These are phyloP conservation scores for Vanrija pseudolonga DNA, from an alignment of 1,284 basidiomycete species.

Conservation along the genomic window DNA sequence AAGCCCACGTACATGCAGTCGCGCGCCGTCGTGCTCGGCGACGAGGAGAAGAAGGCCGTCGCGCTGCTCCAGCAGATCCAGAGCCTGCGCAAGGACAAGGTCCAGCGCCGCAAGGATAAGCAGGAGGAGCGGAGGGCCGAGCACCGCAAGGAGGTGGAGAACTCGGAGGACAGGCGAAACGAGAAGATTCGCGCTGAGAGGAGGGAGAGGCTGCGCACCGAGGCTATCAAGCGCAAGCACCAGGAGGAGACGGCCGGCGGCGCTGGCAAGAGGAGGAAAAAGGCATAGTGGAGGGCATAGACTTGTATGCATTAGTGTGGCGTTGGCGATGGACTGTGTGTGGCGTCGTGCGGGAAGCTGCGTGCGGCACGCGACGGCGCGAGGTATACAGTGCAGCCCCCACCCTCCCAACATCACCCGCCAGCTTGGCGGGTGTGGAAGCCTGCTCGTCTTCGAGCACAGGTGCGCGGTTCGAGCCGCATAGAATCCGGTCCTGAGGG, in stretches of 20 bases:
- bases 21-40: constrained; percentile 89
- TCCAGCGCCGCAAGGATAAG: constrained; percentile 71
- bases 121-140: constrained; percentile 57
- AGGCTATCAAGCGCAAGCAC: constrained; percentile 48
- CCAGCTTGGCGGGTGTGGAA: too few species aligned
- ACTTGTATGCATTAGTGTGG: background rate
- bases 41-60: constrained; percentile 88
- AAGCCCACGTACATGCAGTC: constrained; percentile 81
- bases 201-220: constrained; percentile 55
- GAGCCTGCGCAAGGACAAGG: constrained; percentile 84
- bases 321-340: too few species aligned
- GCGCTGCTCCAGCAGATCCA: constrained; percentile 93
- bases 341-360: too few species aligned
- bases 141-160: constrained; percentile 56
- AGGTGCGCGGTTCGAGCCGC: too few species aligned
- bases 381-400: too few species aligned
- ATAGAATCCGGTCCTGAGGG: too few species aligned
- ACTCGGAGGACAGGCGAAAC: constrained; percentile 73
- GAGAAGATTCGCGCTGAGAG: constrained; percentile 71
- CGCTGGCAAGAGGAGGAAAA: constrained; percentile 9
- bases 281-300: too few species aligned
- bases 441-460: too few species aligned
- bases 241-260: constrained; percentile 30
- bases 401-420: too few species aligned
- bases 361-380: too few species aligned